These are phyloP conservation scores for Phytophthora hybrid DNA, from an alignment of 352 stramenopile genomes.

Conservation along the genomic window DNA sequence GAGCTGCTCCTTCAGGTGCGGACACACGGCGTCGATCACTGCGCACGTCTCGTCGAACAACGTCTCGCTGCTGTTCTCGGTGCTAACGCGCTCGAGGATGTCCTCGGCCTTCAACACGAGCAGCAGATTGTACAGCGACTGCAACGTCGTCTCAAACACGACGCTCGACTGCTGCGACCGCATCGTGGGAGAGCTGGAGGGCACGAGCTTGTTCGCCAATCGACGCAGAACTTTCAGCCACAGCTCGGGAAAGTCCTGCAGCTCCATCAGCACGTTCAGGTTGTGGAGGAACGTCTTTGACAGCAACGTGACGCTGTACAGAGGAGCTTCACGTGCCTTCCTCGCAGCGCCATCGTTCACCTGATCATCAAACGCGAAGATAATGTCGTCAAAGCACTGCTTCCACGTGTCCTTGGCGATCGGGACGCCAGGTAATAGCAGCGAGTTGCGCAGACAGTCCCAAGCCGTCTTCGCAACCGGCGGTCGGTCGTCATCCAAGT, in stretches of 20 bases:
- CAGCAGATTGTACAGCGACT: constrained; percentile 89
- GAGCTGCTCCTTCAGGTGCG: constrained; percentile 81
- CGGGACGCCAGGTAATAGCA: constrained; percentile 73
- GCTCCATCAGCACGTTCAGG: constrained; percentile 71
- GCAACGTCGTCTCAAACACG: constrained; percentile 87
- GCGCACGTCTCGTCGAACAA: constrained; percentile 76
- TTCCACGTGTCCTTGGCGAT: constrained; percentile 83
- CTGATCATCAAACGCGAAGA: constrained; percentile 90
- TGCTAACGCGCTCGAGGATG: constrained; percentile 65
- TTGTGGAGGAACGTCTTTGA: constrained; percentile 92
- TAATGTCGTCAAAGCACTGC: constrained; percentile 87
- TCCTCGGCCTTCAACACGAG: constrained; percentile 85
- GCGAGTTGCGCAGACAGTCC: constrained; percentile 86
- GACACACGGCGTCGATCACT: constrained; percentile 78
- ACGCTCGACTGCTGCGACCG: constrained; percentile 55
- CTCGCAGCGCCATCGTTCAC: constrained; percentile 65
- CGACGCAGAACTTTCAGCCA: constrained; percentile 83
- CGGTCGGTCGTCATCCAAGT: constrained; percentile 80
- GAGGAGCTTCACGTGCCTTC: constrained; percentile 66
- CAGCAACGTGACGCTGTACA: constrained; percentile 87
- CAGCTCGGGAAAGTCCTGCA: constrained; percentile 70
- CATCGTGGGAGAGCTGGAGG: constrained; percentile 45
- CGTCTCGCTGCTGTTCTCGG: constrained; percentile 51
- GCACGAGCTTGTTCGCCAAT: constrained; percentile 74
- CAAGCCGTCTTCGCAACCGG: constrained; percentile 84